phyloP scores from a whole-genome alignment of 805 yeast species.

The Myxozyma vanderwaltii region DNA sequence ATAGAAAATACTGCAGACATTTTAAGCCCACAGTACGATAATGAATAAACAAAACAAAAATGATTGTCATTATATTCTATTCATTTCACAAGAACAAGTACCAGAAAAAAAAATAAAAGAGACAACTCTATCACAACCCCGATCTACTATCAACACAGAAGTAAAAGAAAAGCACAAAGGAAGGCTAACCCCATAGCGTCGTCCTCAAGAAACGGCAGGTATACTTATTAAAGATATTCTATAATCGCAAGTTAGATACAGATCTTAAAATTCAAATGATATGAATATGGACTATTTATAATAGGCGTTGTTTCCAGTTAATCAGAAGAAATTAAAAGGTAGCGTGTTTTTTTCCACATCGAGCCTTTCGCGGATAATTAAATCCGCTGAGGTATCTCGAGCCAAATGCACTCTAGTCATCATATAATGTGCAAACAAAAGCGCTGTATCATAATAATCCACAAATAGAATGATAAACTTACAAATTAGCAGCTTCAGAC shows the following conservation, averaged over 20 bases:
- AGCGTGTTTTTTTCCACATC: conserved; percentile 96
- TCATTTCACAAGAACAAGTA: conserved; percentile 10
- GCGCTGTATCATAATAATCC: neutral
- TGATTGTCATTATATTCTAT: neutral
- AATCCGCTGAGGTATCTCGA: conserved; percentile 63
- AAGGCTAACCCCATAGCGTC: conserved; percentile 6
- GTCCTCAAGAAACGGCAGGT: neutral
- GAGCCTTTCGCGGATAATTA: conserved; percentile 49
- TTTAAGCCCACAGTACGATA: no score
- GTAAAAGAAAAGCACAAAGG: neutral
- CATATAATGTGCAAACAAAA: conserved; percentile 45
- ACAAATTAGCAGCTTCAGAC: neutral
- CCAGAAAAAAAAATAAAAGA: neutral
- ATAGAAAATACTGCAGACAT: neutral
- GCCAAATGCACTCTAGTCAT: conserved; percentile 98
- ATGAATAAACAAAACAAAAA: neutral
- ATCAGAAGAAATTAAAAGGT: conserved; percentile 61
- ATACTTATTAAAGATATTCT: neutral
- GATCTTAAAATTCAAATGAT: no score
- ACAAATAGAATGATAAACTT: neutral
- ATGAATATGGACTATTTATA: neutral
- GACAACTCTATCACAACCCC: conserved; percentile 2
- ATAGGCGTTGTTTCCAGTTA: conserved; percentile 2
- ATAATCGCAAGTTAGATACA: neutral
- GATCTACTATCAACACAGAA: conserved; percentile 10